A percentile compares a stretch with the other conserved stretches of the same genome.
Evolutionary conservation across 768 basidiomycete species (phyloP).

Genomic region (Agaricus subrufescens): DNA sequence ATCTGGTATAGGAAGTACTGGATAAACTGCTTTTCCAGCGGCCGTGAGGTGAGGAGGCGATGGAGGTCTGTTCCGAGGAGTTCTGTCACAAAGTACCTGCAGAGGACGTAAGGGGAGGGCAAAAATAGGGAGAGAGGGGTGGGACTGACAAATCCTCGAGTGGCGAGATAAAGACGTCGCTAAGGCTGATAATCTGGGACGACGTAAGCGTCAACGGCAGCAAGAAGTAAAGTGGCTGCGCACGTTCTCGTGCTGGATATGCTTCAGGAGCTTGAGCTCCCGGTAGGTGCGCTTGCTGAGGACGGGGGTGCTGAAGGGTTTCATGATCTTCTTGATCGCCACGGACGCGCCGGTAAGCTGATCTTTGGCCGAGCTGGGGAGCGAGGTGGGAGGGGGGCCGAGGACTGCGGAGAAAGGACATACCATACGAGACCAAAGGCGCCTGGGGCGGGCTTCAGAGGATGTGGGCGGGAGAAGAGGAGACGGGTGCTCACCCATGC

Average conservation of each 20-base stretch:
- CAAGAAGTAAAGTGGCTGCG: constrained; percentile 19
- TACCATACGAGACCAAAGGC: constrained; percentile 99
- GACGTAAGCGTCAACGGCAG: not conserved
- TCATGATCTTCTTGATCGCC: constrained; percentile 99
- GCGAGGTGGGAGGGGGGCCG: constrained; percentile 5
- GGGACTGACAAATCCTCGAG: constrained; percentile 86
- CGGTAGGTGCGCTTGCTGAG: constrained; percentile 96
- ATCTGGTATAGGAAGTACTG: constrained; percentile 99
- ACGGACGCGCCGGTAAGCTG: constrained; percentile 91
- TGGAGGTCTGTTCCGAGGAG: constrained; percentile 97
- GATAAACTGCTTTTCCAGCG: constrained; percentile 99
- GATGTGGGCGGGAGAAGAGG: constrained; percentile 6
- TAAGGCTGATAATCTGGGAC: constrained; percentile 90
- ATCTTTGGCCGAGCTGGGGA: constrained; percentile 81
- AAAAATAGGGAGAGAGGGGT: not conserved
- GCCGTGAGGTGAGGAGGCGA: constrained; percentile 91
- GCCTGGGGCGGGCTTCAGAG: constrained; percentile 39
- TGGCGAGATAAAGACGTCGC: constrained; percentile 99
- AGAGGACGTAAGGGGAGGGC: constrained; percentile 3
- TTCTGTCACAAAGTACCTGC: constrained; percentile 98
- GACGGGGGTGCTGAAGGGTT: constrained; percentile 99
- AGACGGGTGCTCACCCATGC: constrained; percentile 75
- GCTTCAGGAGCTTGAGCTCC: constrained; percentile 96
- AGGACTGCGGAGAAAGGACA: constrained; percentile 17
- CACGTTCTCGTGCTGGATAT: constrained; percentile 98